A percentile compares a stretch with the other conserved stretches of the same genome.
phyloP scores from a whole-genome alignment of 345 rosid genomes.

The Aethionema arabicum region DNA sequence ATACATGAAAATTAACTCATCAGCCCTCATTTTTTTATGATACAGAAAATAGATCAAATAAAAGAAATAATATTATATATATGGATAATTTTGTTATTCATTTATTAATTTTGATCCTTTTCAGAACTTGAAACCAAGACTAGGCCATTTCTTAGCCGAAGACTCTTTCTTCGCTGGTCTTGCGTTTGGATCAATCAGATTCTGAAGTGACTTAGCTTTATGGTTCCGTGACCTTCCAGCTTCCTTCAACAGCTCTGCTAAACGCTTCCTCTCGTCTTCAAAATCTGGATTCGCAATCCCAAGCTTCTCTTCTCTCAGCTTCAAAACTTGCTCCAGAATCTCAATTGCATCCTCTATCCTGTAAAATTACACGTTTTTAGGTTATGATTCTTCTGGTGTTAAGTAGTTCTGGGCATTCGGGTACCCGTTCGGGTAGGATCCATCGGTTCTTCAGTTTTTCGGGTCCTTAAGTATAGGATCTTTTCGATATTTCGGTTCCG shows the following conservation, averaged over 20 bases:
- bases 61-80: constrained; percentile 16
- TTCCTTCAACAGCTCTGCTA: constrained; percentile 94
- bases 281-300: constrained; percentile 98
- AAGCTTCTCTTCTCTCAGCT: constrained; percentile 93
- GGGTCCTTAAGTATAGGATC: no score
- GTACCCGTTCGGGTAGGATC: no score
- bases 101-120: neutral
- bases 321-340: constrained; percentile 83
- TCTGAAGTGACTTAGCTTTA: constrained; percentile 89
- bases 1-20: constrained; percentile 34
- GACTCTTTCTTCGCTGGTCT: constrained; percentile 71
- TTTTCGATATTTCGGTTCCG: no score
- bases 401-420: no score
- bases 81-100: constrained; percentile 23
- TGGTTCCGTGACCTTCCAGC: constrained; percentile 87
- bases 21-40: constrained; percentile 31
- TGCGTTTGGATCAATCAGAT: constrained; percentile 83
- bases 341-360: constrained; percentile 98
- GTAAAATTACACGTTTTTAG: constrained; percentile 26
- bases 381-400: neutral
- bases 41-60: constrained; percentile 31
- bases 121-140: constrained; percentile 85
- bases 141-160: constrained; percentile 77
- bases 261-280: constrained; percentile 88
- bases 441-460: no score